phyloP scores from a whole-genome alignment of 2,329 filamentous ascomycete genomes.

The Penicillium crustosum region DNA sequence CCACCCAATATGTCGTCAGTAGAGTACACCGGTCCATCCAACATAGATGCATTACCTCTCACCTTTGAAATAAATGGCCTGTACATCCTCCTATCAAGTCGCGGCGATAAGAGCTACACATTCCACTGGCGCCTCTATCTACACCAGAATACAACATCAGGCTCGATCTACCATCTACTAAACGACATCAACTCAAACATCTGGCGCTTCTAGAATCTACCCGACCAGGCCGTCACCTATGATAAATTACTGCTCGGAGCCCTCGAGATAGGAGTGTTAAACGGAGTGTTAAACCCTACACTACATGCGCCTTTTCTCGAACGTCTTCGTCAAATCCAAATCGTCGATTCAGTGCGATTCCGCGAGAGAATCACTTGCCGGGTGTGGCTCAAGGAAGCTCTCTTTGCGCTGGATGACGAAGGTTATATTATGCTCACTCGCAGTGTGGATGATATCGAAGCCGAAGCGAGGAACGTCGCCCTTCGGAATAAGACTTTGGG shows the following conservation, averaged over 20 bases:
- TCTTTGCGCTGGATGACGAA: neutral
- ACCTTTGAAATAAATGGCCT: neutral
- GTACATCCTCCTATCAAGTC: neutral
- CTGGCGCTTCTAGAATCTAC: neutral
- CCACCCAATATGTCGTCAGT: neutral
- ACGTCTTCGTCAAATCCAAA: neutral
- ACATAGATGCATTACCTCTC: neutral
- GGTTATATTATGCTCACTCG: neutral
- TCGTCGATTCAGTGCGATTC: neutral
- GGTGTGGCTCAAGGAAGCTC: neutral
- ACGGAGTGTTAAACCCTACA: neutral
- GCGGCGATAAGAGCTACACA: neutral
- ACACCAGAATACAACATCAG: neutral
- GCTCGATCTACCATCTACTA: neutral
- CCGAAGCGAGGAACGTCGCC: neutral
- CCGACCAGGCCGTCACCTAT: neutral
- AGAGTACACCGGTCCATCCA: too few relatives aligned
- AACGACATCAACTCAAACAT: neutral
- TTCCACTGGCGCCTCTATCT: slow-evolving; percentile 1
- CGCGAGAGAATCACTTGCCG: neutral
- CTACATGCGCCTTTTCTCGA: neutral
- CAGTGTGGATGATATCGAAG: neutral
- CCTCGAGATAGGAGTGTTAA: neutral
- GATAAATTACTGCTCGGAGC: neutral
- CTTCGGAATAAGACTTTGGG: neutral